Percentiles rank a stretch among this genome's conserved stretches.
These are phyloP conservation scores for Venustampulla echinocandica DNA, from an alignment of 495 filamentous ascomycete species.

Conservation along the genomic window DNA sequence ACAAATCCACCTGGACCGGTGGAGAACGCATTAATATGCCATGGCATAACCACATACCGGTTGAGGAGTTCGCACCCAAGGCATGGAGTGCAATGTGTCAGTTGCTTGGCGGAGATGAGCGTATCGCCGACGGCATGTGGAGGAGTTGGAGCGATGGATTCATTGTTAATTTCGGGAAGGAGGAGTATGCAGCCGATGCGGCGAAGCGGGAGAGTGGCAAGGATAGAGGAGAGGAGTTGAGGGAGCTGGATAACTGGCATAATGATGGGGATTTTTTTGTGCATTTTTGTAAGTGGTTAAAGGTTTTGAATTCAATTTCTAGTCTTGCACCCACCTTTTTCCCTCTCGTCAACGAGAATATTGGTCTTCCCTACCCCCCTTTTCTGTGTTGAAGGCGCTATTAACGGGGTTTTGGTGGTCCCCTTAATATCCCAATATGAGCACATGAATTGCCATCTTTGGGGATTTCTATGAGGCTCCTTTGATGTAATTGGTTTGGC, in stretches of 20 bases:
- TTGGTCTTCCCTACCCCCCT: not conserved
- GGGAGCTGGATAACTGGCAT: slow-evolving; percentile 56
- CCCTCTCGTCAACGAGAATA: not conserved
- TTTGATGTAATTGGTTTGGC: too few relatives aligned
- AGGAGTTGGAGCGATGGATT: slow-evolving; percentile 57
- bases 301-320: not conserved
- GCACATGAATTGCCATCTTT: too few relatives aligned
- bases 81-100: slow-evolving; percentile 64
- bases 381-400: not conserved
- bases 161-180: slow-evolving; percentile 64
- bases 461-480: too few relatives aligned
- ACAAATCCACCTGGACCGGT: slow-evolving; percentile 57
- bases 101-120: slow-evolving; percentile 58
- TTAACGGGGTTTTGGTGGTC: too few relatives aligned
- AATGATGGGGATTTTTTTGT: slow-evolving; percentile 72
- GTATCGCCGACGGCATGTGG: slow-evolving; percentile 36
- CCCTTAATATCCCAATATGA: too few relatives aligned
- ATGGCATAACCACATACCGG: slow-evolving; percentile 41
- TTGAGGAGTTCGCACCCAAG: slow-evolving; percentile 52
- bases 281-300: slow-evolving; percentile 39
- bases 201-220: slow-evolving; percentile 48
- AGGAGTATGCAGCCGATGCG: slow-evolving; percentile 38
- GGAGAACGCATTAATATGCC: slow-evolving; percentile 59
- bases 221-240: slow-evolving; percentile 33
- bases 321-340: not conserved